A percentile compares a stretch with the other conserved stretches of the same genome.
Evolutionary conservation across 495 filamentous ascomycete genomes (phyloP).

Genomic region (Lasiosphaeriaceae sp.): DNA sequence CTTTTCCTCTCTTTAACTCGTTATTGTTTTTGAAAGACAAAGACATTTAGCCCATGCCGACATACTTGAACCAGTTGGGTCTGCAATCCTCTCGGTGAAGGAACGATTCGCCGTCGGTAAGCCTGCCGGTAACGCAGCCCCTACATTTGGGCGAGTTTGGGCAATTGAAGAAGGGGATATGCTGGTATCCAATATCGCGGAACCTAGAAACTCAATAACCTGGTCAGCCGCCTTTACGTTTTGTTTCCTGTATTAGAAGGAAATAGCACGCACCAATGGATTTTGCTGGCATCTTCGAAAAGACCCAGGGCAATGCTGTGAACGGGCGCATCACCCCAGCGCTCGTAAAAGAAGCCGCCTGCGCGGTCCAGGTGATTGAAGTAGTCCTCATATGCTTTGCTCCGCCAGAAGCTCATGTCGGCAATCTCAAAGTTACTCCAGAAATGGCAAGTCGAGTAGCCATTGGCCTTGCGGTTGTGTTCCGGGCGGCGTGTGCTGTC

Average conservation of each 20-base stretch:
- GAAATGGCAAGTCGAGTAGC: conserved; percentile 99
- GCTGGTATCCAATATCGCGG: conserved; percentile 97
- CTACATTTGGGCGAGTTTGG: conserved; percentile 93
- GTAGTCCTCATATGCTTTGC: conserved; percentile 87
- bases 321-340: conserved; percentile 98
- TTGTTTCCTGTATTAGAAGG: not conserved
- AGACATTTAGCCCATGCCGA: conserved; percentile 72
- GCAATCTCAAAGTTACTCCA: conserved; percentile 99
- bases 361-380: conserved; percentile 93
- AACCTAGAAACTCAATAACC: conserved; percentile 77
- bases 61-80: conserved; percentile 94
- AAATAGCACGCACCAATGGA: conserved; percentile 76
- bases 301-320: conserved; percentile 93
- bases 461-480: conserved; percentile 73
- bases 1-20: too few species aligned
- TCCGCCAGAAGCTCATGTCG: conserved; percentile 92
- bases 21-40: too few species aligned
- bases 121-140: conserved; percentile 78
- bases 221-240: not conserved
- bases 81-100: conserved; percentile 91
- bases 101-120: conserved; percentile 82
- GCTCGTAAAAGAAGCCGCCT: conserved; percentile 97
- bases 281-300: conserved; percentile 84
- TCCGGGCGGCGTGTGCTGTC: conserved; percentile 74
- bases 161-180: conserved; percentile 98